Evolutionary conservation across 2,329 filamentous ascomycete genomes (phyloP), one percentile per base, ranked within the genome.

Genomic region (Aspergillus bombycis): DNA sequence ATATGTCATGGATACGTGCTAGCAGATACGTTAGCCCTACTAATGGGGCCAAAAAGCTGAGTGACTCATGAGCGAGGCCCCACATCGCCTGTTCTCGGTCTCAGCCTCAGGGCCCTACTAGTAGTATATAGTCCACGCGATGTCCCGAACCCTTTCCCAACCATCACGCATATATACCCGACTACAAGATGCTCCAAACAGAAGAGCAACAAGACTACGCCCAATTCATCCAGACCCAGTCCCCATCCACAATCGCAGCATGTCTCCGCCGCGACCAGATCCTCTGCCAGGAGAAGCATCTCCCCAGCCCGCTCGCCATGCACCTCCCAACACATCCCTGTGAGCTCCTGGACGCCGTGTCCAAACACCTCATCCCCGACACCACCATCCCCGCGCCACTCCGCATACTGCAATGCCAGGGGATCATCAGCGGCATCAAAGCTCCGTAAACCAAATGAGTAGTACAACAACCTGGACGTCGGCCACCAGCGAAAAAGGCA

Each of bases 231-330:
- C 57, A 60, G 53, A 60, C 58, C 16, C 53, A 64, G 60, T 46
- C 65, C 52, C 61, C 70, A 9, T 62, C 61, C 16, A 58, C 52
- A 19, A 70, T 72, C 46, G 71, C 67, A 45, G 58, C 58, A 34
- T 61, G 62, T 26, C 58, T 72, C 28, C 60, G 64, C 41, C 57
- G 62, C 8, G 70, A 73, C 50, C 67, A 70, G 41, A 34, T 66
- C 53, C 60, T 63, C 28, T 73, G 69, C 87, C 52, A 56, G 11
- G 62, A 66, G 21, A 59, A 63, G 32, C 61, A 58, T n/a, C 36
- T 70, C n/a, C 70, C 71, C 11, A 71, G 63, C 50, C 63, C 59
- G 3, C 60, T 71, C 19, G 63, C 68, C 45, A 54, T 68, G 32
- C 67, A 64, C 50, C 43, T 70, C 28, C 70, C 66, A 6, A 60